These are phyloP conservation scores for Golubevia sp. DNA, from an alignment of 1,284 basidiomycete species.

Conservation along the genomic window DNA sequence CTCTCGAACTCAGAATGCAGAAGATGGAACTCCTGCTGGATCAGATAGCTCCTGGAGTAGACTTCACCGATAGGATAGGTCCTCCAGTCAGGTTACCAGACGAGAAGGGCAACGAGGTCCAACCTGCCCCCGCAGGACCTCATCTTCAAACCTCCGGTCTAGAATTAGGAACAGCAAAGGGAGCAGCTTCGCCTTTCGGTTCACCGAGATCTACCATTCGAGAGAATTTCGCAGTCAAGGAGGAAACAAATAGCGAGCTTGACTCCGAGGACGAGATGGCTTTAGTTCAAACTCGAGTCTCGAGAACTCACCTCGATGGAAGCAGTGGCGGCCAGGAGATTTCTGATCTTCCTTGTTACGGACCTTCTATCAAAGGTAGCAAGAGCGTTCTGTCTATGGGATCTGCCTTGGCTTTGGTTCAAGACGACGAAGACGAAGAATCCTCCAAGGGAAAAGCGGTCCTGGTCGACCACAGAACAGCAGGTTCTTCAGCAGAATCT, in stretches of 20 bases:
- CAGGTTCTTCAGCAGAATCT: not conserved
- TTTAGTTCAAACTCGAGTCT: constrained; percentile 22
- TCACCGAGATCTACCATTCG: too few relatives aligned
- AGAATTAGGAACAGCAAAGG: too few relatives aligned
- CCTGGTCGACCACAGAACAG: too few relatives aligned
- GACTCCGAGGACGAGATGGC: constrained; percentile 32
- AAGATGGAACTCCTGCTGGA: constrained; percentile 38
- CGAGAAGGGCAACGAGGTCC: constrained; percentile 26
- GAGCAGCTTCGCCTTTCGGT: too few relatives aligned
- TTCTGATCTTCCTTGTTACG: too few relatives aligned
- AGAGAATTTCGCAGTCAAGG: too few relatives aligned
- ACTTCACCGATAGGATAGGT: constrained; percentile 44
- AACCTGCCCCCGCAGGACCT: not conserved
- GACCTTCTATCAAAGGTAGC: too few relatives aligned
- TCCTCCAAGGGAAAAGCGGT: too few relatives aligned
- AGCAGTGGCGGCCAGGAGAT: not conserved
- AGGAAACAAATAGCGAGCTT: too few relatives aligned
- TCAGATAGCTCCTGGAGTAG: constrained; percentile 38
- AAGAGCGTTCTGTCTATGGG: too few relatives aligned
- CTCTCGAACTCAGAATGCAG: constrained; percentile 45
- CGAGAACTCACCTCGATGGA: constrained; percentile 10
- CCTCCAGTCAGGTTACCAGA: constrained; percentile 36
- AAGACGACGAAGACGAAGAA: too few relatives aligned
- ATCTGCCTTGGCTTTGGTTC: too few relatives aligned
- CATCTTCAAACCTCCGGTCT: not conserved